Evolutionary conservation across 192 early-diverging fungal species (phyloP), one percentile per base, ranked within the genome.

Genomic region (Endogone sp.): DNA sequence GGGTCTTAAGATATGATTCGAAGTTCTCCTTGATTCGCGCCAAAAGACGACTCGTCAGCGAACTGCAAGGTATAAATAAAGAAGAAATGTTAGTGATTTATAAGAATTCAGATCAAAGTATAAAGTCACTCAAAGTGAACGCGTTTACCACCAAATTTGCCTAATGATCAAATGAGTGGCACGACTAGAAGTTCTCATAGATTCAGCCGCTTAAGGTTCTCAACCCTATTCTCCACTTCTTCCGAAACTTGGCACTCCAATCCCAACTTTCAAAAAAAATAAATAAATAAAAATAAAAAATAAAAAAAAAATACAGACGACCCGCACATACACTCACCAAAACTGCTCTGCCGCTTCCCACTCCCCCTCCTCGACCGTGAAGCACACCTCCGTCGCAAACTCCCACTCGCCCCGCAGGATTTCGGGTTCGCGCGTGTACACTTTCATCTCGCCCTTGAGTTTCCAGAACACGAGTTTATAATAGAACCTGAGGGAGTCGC

Each of bases 331-430:
- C 78, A 76, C 69, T 76, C 84, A 82, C 82, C 92, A 94, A 44
- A 93, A 94, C 65, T 92, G 87, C 69, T 84, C 75, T 4, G 91
- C 91, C 59, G 88, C 84, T 70, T 93, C 90, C 29, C 83, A 71
- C 60, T 92, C 88, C 4, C 90, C 90, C 32, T 89, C 91, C 29
- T 91, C 87, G 61, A 93, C 89, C 29, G 83, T 71, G 21, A 81
- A 84, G 57, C 91, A 90, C 10, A 95, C 79, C 13, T 80, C 80
- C 32, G 83, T 84, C 62, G 94, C 65, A 62, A 90, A 91, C n/a
- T 89, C 82, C 92, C 93, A 96, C 71, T 94, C 92, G 65, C 78
- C 85, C 69, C 93, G 91, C 68, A 96, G 77, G 16, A 91, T 75
- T 71, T 93, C 94, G 65, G 90, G 89, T 72, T 92, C 91, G 64